Base-by-base conservation (phyloP, 306 rosid genomes). In the Pterocarpus santalinus region DNA sequence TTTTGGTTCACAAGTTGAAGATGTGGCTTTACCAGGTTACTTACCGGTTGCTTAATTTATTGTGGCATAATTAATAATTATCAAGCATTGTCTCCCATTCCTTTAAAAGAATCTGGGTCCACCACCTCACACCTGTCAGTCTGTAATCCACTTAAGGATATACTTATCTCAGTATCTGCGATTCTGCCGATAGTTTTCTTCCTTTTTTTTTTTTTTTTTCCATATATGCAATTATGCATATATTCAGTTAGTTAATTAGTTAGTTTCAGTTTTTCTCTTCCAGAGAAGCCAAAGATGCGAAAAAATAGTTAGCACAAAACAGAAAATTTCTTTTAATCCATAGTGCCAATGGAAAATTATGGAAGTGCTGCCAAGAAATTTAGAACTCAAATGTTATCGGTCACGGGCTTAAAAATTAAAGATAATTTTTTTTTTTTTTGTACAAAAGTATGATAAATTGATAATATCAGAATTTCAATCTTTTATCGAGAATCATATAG, bases 91-190 rank as follows among this genome's bases (percentile, higher is more conserved):
- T 80, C 33, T 76, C 63, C 28, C 16, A 52, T 52, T 51, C 36
- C 67, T 39, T 35, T 32, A n/a, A 39, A 12, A 28, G 53, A 35
- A 66, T 75, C 16, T 57, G 30, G 49, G 5, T n/a, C 11, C 28
- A 53, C 46, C 64, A 68, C 72, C 5, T 51, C 28, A n/a, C 61
- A 55, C 28, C 28, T 55, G 73, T 51, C 66, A 43, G 4, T 41
- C 75, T 66, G 28, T 56, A 58, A 81, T 53, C 76, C 76, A 57
- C 76, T 44, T 2, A 61, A 47, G 46, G 41, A 73, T 80, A 60
- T 41, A 32, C n/a, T 9, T 47, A 47, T 13, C 43, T 39, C 43
- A 39, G 4, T 3, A 0, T 39, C 43, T 39, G 4, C 43, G 28
- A 39, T 39, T 39, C n/a, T 53, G 58, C 47, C 52, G 28, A 52